Percentiles rank a stretch among this genome's conserved stretches.
phyloP scores from a whole-genome alignment of 73 alveolate genomes.

The Paramecium sexaurelia region DNA sequence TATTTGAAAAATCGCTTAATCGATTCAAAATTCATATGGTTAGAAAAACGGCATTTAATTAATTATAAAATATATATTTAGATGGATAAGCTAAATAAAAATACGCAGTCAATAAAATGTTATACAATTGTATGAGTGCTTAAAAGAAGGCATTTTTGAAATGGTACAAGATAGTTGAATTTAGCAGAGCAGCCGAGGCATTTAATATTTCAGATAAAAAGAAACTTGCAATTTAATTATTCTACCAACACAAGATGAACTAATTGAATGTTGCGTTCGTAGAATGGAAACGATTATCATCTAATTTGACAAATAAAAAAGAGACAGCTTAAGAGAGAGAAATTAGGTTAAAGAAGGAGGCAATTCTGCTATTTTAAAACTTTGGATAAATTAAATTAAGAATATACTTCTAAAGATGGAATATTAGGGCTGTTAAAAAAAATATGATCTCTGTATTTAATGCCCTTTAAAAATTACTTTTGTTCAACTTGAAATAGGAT shows the following conservation, averaged over 20 bases:
- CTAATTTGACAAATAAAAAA: background rate
- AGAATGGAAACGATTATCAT: background rate
- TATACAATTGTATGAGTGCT: constrained; percentile 19
- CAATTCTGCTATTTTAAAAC: background rate
- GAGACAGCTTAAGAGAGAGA: background rate
- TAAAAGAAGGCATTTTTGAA: constrained; percentile 7
- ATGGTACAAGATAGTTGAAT: constrained; percentile 12
- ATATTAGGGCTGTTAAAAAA: background rate
- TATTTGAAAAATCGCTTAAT: background rate
- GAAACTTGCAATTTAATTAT: constrained; percentile 16
- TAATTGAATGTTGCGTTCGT: constrained; percentile 4
- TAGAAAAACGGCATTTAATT: background rate
- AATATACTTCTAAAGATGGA: constrained; percentile 13
- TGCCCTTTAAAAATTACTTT: background rate
- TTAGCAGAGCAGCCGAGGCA: background rate
- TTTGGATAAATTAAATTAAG: background rate
- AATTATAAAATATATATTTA: background rate
- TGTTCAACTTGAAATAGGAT: background rate
- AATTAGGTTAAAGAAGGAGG: background rate
- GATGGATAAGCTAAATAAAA: constrained; percentile 18
- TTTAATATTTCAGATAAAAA: background rate
- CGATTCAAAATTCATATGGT: background rate
- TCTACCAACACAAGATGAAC: constrained; percentile 3
- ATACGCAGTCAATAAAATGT: background rate
- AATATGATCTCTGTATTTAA: constrained; percentile 1